These are phyloP conservation scores for Nothophytophthora sp. DNA, from an alignment of 352 stramenopile genomes.

Conservation along the genomic window DNA sequence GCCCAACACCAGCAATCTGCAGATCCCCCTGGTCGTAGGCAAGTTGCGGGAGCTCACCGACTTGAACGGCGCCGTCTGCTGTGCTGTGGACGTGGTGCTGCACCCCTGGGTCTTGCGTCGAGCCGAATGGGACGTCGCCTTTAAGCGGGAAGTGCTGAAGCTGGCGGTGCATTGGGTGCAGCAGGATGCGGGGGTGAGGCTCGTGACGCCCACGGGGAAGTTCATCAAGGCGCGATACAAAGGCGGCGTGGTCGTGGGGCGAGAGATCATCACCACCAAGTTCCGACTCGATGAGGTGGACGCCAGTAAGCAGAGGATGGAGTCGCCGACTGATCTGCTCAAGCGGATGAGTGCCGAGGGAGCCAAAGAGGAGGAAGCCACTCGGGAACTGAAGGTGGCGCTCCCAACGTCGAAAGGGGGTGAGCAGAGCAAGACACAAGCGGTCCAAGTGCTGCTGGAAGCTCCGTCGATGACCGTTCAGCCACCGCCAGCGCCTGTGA, in stretches of 20 bases:
- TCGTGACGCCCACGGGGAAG: conserved; percentile 51
- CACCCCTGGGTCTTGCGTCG: conserved; percentile 78
- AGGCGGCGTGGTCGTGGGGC: conserved; percentile 52
- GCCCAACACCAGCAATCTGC: conserved; percentile 70
- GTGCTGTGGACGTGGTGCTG: conserved; percentile 70
- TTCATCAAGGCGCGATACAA: conserved; percentile 90
- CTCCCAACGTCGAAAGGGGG: conserved; percentile 12
- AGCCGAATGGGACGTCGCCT: conserved; percentile 70
- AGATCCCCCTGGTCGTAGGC: conserved; percentile 75
- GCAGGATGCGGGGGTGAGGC: conserved; percentile 50
- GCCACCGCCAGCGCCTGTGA: conserved; percentile 12
- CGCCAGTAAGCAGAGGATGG: conserved; percentile 30
- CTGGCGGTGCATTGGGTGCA: conserved; percentile 81
- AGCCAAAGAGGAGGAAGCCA: conserved; percentile 13
- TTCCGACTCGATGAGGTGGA: conserved; percentile 59
- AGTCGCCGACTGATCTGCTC: conserved; percentile 51
- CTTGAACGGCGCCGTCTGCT: conserved; percentile 38
- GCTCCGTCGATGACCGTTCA: not conserved
- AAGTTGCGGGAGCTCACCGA: conserved; percentile 56
- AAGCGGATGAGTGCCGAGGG: conserved; percentile 46
- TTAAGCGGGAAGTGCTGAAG: conserved; percentile 84
- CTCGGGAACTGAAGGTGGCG: conserved; percentile 11
- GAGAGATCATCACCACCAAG: conserved; percentile 76
- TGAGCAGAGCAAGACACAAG: not conserved
- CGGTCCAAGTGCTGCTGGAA: conserved; percentile 10